These are phyloP conservation scores for Zygosaccharomyces gambellarensis DNA, from an alignment of 805 yeast species.

Conservation along the genomic window DNA sequence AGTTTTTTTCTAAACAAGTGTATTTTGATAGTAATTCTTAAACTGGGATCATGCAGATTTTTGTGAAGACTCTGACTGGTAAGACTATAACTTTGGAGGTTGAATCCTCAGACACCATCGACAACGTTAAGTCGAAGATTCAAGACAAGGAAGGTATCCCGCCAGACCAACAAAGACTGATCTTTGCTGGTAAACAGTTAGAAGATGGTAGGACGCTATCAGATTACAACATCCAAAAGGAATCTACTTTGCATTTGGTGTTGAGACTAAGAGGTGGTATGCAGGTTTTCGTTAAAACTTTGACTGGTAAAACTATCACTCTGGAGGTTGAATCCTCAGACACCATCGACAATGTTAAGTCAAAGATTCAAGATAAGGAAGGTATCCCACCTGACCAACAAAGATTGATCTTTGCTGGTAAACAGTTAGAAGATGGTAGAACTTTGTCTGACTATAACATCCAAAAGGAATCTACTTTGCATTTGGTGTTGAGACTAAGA, in stretches of 20 bases:
- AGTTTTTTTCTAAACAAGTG: neutral
- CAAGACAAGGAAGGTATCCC: conserved; percentile 69
- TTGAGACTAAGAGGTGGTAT: conserved; percentile 69
- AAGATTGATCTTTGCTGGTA: too few relatives aligned
- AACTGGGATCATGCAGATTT: conserved; percentile 59
- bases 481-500: too few relatives aligned
- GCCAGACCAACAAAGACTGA: conserved; percentile 63
- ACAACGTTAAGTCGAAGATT: conserved; percentile 76
- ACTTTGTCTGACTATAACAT: too few relatives aligned
- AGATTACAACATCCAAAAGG: conserved; percentile 67
- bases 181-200: conserved; percentile 64
- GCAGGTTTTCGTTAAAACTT: conserved; percentile 88
- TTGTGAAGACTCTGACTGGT: conserved; percentile 95
- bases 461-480: too few relatives aligned
- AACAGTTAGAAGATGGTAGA: too few relatives aligned
- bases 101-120: conserved; percentile 90
- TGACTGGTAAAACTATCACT: conserved; percentile 88
- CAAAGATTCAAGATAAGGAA: conserved; percentile 81
- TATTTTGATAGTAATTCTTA: neutral
- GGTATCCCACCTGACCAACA: too few relatives aligned
- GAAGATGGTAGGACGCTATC: conserved; percentile 69
- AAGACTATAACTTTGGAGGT: conserved; percentile 92
- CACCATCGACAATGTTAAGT: conserved; percentile 91
- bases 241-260: conserved; percentile 63
- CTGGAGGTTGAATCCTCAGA: conserved; percentile 86